These are phyloP conservation scores for Dichomitus squalens DNA, from an alignment of 1,284 basidiomycete genomes.

Conservation along the genomic window DNA sequence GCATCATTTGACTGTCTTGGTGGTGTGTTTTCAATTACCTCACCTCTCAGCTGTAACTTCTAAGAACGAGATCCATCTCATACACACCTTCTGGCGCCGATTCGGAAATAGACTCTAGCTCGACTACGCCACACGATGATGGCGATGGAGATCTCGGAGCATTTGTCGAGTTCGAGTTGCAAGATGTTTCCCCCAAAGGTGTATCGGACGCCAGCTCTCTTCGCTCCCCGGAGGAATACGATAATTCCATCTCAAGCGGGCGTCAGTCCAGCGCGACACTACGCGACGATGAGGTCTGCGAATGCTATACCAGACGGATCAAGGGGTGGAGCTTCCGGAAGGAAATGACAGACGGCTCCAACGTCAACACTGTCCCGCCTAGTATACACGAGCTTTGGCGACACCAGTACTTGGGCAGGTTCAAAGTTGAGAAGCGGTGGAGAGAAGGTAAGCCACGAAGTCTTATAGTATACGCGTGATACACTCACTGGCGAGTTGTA, in stretches of 20 bases:
- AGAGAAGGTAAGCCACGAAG: conserved; percentile 46
- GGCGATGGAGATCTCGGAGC: conserved; percentile 37
- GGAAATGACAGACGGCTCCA: conserved; percentile 49
- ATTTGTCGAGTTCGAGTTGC: conserved; percentile 39
- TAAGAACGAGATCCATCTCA: conserved; percentile 9
- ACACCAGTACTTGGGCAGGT: conserved; percentile 64
- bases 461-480: conserved; percentile 1
- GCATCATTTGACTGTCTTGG: no score
- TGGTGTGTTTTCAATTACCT: no score
- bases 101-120: conserved; percentile 26
- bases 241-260: conserved; percentile 29
- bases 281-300: conserved; percentile 58
- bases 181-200: conserved; percentile 21
- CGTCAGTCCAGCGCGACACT: conserved; percentile 48
- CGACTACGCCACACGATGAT: conserved; percentile 16
- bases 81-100: conserved; percentile 14
- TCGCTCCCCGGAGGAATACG: conserved; percentile 38
- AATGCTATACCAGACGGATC: conserved; percentile 45
- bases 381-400: conserved; percentile 65
- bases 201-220: conserved; percentile 49
- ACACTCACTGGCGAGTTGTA: neutral
- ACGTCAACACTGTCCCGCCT: conserved; percentile 19
- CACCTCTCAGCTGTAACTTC: no score
- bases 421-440: conserved; percentile 57
- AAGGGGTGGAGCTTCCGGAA: conserved; percentile 65